Conservation (phyloP, 2,329 filamentous ascomycete species). For the Cladosporium sp. region DNA sequence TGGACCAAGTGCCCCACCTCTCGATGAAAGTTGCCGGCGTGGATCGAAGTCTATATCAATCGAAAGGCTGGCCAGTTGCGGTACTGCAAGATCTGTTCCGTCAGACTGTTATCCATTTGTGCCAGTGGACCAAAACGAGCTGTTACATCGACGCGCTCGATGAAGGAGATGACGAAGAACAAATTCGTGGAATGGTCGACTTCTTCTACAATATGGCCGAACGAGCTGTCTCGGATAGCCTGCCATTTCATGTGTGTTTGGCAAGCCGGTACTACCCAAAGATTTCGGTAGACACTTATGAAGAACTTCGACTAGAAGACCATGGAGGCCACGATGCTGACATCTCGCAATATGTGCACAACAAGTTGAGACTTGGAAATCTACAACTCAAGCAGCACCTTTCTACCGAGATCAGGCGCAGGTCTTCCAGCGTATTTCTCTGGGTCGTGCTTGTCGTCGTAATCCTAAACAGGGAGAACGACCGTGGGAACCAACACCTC, state of each 20-base stretch:
- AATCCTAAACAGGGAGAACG: slow-evolving; percentile 48
- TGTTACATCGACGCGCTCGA: slow-evolving; percentile 50
- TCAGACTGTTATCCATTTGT: no score
- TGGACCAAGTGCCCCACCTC: background rate
- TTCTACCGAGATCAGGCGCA: slow-evolving; percentile 42
- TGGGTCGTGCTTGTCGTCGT: slow-evolving; percentile 49
- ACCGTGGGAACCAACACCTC: slow-evolving; percentile 31
- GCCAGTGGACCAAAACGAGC: slow-evolving; percentile 23
- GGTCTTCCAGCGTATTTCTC: slow-evolving; percentile 47
- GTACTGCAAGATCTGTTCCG: background rate
- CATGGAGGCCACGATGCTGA: slow-evolving; percentile 37
- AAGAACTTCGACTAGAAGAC: slow-evolving; percentile 38
- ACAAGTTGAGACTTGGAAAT: slow-evolving; percentile 36
- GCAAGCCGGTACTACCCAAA: slow-evolving; percentile 49
- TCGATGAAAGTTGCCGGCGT: background rate
- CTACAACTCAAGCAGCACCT: slow-evolving; percentile 21
- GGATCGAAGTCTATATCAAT: no score
- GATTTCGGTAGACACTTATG: slow-evolving; percentile 37
- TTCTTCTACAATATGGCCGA: slow-evolving; percentile 38
- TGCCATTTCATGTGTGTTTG: slow-evolving; percentile 38
- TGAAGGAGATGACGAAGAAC: slow-evolving; percentile 44
- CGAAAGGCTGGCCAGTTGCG: background rate
- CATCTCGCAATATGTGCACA: slow-evolving; percentile 42
- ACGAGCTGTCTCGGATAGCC: slow-evolving; percentile 42
- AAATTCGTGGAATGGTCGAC: slow-evolving; percentile 39